Base-by-base conservation (phyloP, 805 yeast species). In the Wickerhamomyces silvicola region DNA sequence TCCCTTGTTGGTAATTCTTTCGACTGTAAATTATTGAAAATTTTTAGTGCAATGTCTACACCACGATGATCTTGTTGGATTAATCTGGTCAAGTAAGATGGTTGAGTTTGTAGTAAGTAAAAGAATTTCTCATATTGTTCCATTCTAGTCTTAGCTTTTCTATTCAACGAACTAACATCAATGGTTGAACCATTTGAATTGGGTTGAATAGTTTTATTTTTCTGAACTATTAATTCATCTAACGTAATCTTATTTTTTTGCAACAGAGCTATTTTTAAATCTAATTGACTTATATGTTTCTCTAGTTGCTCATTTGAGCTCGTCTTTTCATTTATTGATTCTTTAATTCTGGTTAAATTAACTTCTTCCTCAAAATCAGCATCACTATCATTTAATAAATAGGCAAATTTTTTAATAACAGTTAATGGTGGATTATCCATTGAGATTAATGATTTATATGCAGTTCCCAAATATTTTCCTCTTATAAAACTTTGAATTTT, bases 61-160 rank as follows among this genome's bases (percentile, higher is more conserved):
- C 54, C 56, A 30, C 52, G 45, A 23, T 40, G 42, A 24, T 60
- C 56, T 8, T 55, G 45, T 11, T 61, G 54, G 34, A 75, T 71
- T 22, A 85, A 54, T 10, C 75, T 59, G 2, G 77, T 65, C 50
- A 88, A 67, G 48, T 90, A 90, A 1, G 56, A 53, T 0, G 95
- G 83, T 46, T 84, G 85, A 0, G 94, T 82, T 53, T 92, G 97
- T 27, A 92, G 56, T 17, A 90, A 59, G 49, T 81, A 92, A 44
- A 92, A 78, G 31, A 90, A 50, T 15, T 83, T 81, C 45, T 81
- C 95, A 55, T 81, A 83, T 1, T 75, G 56, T 38, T 79, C 87
- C 31, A 78, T 62, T 37, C 84, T 65, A 16, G 65, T 66, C 37
- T 68, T 62, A 9, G 72, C 50, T 6, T 48, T 43, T 23, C 52